A percentile compares a stretch with the other conserved stretches of the same genome.
Evolutionary conservation across 768 basidiomycete species (phyloP).

Genomic region (Lactarius evosmus): DNA sequence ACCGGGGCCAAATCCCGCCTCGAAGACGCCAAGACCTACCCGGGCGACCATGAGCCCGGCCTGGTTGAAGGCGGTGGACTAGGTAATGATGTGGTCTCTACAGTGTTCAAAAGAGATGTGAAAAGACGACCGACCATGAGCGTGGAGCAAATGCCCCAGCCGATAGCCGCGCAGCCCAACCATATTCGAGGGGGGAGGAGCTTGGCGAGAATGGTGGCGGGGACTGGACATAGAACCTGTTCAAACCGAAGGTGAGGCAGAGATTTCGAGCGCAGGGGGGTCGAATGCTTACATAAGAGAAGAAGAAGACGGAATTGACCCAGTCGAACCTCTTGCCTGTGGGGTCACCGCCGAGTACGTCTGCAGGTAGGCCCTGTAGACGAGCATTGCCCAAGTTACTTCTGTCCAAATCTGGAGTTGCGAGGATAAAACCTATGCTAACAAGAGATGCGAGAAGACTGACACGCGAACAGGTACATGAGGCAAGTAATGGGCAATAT

Average conservation of each 20-base stretch:
- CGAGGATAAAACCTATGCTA: background rate
- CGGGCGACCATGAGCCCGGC: conserved; percentile 55
- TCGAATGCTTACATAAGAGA: conserved; percentile 58
- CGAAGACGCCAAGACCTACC: conserved; percentile 69
- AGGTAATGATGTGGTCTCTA: conserved; percentile 6
- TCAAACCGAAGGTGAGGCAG: background rate
- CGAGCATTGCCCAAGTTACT: conserved; percentile 79
- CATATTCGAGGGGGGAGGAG: conserved; percentile 64
- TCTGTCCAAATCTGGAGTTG: conserved; percentile 55
- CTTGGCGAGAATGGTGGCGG: conserved; percentile 63
- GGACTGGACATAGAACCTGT: conserved; percentile 68
- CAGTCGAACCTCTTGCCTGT: conserved; percentile 72
- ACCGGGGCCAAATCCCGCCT: conserved; percentile 73
- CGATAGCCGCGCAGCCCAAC: conserved; percentile 61
- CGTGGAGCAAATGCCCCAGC: conserved; percentile 76
- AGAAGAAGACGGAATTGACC: conserved; percentile 74
- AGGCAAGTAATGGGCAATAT: conserved; percentile 70
- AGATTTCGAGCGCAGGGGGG: background rate
- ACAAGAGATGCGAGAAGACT: conserved; percentile 32
- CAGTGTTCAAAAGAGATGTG: background rate
- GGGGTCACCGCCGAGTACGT: conserved; percentile 62
- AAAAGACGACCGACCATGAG: conserved; percentile 49
- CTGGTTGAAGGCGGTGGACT: conserved; percentile 63
- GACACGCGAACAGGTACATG: conserved; percentile 76
- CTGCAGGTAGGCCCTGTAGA: conserved; percentile 63